Percentiles rank a stretch among this genome's conserved stretches.
These are phyloP conservation scores for Plasmodium falciparum DNA, from an alignment of 169 alveolate genomes.

Conservation along the genomic window DNA sequence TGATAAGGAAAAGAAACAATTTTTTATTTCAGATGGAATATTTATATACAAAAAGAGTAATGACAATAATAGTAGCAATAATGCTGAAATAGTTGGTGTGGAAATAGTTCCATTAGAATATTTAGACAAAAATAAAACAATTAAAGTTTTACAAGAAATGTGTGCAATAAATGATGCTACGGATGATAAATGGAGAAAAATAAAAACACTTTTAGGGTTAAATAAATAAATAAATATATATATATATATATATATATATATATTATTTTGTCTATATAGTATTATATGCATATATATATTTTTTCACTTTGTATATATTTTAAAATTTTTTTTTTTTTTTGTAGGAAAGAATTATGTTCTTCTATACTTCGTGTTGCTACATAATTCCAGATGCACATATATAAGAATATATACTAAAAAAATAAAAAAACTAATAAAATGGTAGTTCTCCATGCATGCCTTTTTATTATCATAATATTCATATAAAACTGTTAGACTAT, in stretches of 20 bases:
- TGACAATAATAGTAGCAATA: conserved; percentile 59
- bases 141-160: conserved; percentile 70
- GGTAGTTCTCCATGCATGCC: neutral
- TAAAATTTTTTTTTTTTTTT: neutral
- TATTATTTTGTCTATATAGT: neutral
- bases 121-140: conserved; percentile 70
- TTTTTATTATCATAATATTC: conserved; percentile 10
- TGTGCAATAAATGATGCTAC: conserved; percentile 77
- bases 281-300: neutral
- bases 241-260: neutral
- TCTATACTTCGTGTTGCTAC: conserved; percentile 62
- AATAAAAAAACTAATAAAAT: neutral
- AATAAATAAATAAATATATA: neutral
- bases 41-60: conserved; percentile 73
- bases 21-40: conserved; percentile 76
- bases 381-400: conserved; percentile 5
- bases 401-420: neutral
- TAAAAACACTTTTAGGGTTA: conserved; percentile 71
- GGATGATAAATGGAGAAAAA: conserved; percentile 76
- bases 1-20: conserved; percentile 71
- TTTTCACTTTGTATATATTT: neutral
- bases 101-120: conserved; percentile 75
- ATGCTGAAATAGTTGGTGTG: conserved; percentile 75
- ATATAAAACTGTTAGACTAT: neutral
- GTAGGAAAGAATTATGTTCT: conserved; percentile 72